Base-by-base conservation (phyloP, 495 filamentous ascomycete genomes). In the Evernia prunastri region DNA sequence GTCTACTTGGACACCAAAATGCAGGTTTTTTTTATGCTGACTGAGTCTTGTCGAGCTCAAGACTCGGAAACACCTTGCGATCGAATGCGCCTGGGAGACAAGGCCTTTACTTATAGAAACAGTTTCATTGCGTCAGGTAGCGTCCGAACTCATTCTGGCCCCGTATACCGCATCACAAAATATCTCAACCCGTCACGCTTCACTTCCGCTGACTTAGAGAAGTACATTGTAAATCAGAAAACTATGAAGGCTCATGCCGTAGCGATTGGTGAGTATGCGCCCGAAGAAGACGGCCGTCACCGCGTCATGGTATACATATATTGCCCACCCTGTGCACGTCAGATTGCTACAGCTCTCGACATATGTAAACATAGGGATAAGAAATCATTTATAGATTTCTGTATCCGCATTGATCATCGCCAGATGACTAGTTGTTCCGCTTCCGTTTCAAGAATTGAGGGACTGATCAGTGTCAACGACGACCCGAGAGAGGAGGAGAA, bases 321-420 rank as follows among this genome's bases (percentile, higher is more conserved):
- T 53, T 61, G 59, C 20, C 29, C 59, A 35, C 59, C 59, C 15
- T 61, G 59, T 23, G 59, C 59, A 13, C 53, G 59, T 27, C 59
- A 53, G 33, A 20, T 61, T 33, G 59, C 29, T 13, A 61, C 59
- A 4, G 59, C 59, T 45, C 11, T 61, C 13, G 42, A 35, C 5
- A 53, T 61, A 10, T 61, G 59, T 17, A 0, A 25, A 17, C 39
- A 31, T 15, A 23, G 9, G 10, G 18, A 61, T 4, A 53, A 53
- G 18, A 43, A 25, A 13, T 27, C 7, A 23, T 23, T 35, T 5
- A 20, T 61, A 29, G 59, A 61, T 8, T 20, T 53, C 13, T 29
- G 31, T 49, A 53, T 53, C 17, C 40, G 59, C 3, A 37, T 61
- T n/a, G 59, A 61, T 39, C 25, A 39, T 53, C 59, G 25, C 35